These are phyloP conservation scores for Polygonum maritimum DNA, from an alignment of 148 eudicot species.

Conservation along the genomic window DNA sequence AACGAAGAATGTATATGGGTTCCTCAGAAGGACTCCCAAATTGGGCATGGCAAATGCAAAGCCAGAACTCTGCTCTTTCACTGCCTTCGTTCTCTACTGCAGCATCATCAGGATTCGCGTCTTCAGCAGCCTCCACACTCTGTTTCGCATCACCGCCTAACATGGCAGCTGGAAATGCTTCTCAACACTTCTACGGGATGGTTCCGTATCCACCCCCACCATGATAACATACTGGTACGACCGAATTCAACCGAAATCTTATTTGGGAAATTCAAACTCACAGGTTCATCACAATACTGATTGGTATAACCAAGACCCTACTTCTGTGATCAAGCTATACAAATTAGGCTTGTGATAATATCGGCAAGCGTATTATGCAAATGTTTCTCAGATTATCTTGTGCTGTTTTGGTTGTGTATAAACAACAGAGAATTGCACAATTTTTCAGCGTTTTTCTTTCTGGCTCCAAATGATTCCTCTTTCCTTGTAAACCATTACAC, in stretches of 20 bases:
- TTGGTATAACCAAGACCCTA: background rate
- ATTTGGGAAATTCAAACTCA: background rate
- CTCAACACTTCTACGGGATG: conserved; percentile 4
- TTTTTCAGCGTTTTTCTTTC: background rate
- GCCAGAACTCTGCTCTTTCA: conserved; percentile 21
- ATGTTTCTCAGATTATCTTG: background rate
- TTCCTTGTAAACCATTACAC: background rate
- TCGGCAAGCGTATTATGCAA: conserved; percentile 2
- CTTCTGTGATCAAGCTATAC: conserved; percentile 5
- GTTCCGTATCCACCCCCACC: conserved; percentile 4
- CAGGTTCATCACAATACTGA: background rate
- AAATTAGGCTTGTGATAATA: background rate
- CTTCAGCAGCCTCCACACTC: conserved; percentile 24
- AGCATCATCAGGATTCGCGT: conserved; percentile 94
- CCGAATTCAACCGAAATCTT: background rate
- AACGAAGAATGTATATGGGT: conserved; percentile 12
- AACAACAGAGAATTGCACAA: background rate
- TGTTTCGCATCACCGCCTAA: conserved; percentile 21
- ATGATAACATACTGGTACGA: background rate
- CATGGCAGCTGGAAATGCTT: conserved; percentile 13
- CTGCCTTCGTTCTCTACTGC: conserved; percentile 42
- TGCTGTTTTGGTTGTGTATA: conserved; percentile 2
- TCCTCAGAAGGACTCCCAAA: conserved; percentile 20
- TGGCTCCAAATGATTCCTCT: background rate
- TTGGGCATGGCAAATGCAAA: conserved; percentile 31